Conservation (phyloP, 768 basidiomycete genomes). For the Termitomyces sp. region DNA sequence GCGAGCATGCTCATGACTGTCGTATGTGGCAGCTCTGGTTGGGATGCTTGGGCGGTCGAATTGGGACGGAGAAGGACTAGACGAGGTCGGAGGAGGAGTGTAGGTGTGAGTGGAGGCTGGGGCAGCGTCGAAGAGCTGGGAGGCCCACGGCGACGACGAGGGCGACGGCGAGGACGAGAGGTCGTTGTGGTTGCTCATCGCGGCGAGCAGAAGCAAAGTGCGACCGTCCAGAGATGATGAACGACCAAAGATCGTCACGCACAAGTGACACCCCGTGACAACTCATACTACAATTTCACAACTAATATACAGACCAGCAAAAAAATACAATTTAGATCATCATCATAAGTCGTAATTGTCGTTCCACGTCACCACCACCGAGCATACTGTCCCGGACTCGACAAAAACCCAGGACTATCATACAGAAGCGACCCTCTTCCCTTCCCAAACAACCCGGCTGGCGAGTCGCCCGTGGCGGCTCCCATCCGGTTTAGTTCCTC, state of each 20-base stretch:
- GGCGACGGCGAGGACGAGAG: constrained; percentile 24
- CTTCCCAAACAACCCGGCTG: constrained; percentile 61
- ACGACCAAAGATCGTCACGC: constrained; percentile 13
- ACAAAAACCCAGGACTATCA: constrained; percentile 60
- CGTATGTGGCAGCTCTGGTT: constrained; percentile 60
- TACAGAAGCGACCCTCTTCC: constrained; percentile 51
- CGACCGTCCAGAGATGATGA: neutral
- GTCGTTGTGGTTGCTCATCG: constrained; percentile 36
- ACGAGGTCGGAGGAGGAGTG: constrained; percentile 26
- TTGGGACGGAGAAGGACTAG: constrained; percentile 20
- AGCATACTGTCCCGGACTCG: constrained; percentile 49
- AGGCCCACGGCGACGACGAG: constrained; percentile 28
- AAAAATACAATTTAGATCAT: neutral
- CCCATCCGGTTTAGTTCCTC: constrained; percentile 63
- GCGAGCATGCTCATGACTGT: constrained; percentile 49
- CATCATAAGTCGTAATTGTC: neutral
- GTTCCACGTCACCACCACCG: constrained; percentile 38
- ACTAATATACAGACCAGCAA: constrained; percentile 1
- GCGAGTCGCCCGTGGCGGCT: constrained; percentile 46
- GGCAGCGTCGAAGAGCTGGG: constrained; percentile 19
- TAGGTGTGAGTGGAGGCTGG: constrained; percentile 17
- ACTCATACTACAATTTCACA: no score
- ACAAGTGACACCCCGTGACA: constrained; percentile 8
- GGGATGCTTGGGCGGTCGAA: constrained; percentile 43
- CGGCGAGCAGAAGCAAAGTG: neutral